Base-by-base conservation (phyloP, 257 asterid species). In the Solanum infundibuliforme region DNA sequence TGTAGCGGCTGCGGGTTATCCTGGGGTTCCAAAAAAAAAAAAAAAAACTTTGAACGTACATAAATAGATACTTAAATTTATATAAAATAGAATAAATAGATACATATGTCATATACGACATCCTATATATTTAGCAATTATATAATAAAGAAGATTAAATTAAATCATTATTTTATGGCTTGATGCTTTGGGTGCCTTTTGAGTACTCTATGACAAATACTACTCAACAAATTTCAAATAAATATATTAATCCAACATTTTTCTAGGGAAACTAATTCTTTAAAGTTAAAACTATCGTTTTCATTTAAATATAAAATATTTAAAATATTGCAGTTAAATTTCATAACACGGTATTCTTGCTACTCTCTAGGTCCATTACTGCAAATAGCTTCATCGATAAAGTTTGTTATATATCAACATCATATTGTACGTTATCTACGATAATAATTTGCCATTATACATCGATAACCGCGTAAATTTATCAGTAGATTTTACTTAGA, bases 101-200 rank as follows among this genome's bases (percentile, higher is more conserved):
- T 55, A 2, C 4, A 18, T 55, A 18, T 0, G 0, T 55, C 4
- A 6, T 16, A 52, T 0, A 0, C 0, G 4, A 2, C 4, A 52
- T 48, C 1, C 0, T 0, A 48, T 3, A 14, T 14, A 5, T 43
- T 43, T 48, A 48, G 3, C 20, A 16, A 48, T 16, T 48, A 52
- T 52, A 52, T 52, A 46, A 3, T 52, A 20, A 20, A 72, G n/a
- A 72, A 34, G 14, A 5, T 35, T 35, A 69, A 29, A 69, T 29
- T 32, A 72, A 72, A 32, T 9, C 41, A 32, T 0, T 32, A 32
- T 0, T 72, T 72, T 39, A 52, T 55, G 23, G n/a, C 62, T 20
- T 55, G 62, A 71, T 32, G 41, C 43, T 71, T 34, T 13, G 76
- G 6, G 36, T 68, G 36, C 35, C 75, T 27, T 55, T 29, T 29